These are phyloP conservation scores for Naganishia albida DNA, from an alignment of 1,284 basidiomycete genomes.

Conservation along the genomic window DNA sequence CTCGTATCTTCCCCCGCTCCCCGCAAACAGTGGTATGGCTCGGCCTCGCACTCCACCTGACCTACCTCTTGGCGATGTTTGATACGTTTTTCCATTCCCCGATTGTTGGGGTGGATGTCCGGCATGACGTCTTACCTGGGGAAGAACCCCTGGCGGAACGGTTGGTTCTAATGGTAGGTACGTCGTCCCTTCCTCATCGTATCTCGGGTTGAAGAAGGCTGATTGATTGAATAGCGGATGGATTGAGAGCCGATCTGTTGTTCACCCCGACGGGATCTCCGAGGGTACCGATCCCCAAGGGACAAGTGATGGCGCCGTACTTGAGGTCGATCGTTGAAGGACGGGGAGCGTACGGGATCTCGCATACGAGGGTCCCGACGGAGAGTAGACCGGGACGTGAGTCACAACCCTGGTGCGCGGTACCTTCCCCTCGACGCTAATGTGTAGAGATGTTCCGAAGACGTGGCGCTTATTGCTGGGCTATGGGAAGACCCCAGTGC, in stretches of 20 bases:
- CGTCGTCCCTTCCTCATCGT: conserved; percentile 60
- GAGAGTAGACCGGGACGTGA: conserved; percentile 80
- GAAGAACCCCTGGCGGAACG: conserved; percentile 23
- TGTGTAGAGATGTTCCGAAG: not conserved
- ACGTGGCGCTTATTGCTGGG: conserved; percentile 82
- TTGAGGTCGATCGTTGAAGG: conserved; percentile 66
- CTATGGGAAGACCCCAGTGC: conserved; percentile 94
- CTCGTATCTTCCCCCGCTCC: conserved; percentile 19
- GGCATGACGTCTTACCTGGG: conserved; percentile 23
- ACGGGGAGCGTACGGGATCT: conserved; percentile 77
- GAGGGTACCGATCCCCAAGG: conserved; percentile 36
- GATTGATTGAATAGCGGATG: conserved; percentile 63
- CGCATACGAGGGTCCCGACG: conserved; percentile 84
- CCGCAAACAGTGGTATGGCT: conserved; percentile 43
- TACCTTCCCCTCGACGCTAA: not conserved
- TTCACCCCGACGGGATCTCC: conserved; percentile 59
- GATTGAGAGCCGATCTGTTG: conserved; percentile 77
- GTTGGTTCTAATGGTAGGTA: conserved; percentile 29
- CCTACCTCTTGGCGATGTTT: conserved; percentile 74
- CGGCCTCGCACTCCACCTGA: conserved; percentile 71
- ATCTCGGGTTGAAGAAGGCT: conserved; percentile 71
- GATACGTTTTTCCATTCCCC: conserved; percentile 76
- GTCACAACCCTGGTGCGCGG: too few relatives aligned
- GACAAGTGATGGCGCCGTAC: conserved; percentile 73
- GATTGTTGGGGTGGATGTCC: conserved; percentile 35